Conservation (phyloP, 192 early-diverging fungal genomes). For the Coemansia sp. region DNA sequence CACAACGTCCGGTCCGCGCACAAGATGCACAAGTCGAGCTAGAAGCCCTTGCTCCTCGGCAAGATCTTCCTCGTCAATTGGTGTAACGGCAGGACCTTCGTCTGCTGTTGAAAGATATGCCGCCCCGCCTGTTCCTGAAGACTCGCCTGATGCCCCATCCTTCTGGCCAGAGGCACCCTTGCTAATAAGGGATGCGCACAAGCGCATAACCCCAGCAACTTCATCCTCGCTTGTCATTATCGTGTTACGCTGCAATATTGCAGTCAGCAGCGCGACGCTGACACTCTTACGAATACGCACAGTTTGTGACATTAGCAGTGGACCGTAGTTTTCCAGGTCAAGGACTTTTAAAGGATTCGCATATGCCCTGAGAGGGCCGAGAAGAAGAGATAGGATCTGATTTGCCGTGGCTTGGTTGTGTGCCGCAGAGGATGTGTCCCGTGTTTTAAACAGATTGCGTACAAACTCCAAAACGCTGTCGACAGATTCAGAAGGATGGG, state of each 20-base stretch:
- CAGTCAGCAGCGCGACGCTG: constrained; percentile 72
- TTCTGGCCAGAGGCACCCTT: constrained; percentile 6
- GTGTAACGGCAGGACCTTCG: constrained; percentile 13
- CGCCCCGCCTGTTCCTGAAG: background rate
- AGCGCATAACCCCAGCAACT: constrained; percentile 41
- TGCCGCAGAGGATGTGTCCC: constrained; percentile 69
- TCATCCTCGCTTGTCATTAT: constrained; percentile 43
- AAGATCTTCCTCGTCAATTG: constrained; percentile 83
- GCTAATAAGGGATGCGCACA: constrained; percentile 42
- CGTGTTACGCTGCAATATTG: constrained; percentile 69
- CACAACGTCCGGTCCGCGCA: constrained; percentile 70
- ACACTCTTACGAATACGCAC: constrained; percentile 81
- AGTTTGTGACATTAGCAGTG: constrained; percentile 81
- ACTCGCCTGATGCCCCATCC: background rate
- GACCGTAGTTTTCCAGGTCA: constrained; percentile 75
- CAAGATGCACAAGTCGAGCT: constrained; percentile 77
- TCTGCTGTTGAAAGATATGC: constrained; percentile 5
- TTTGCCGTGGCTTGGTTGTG: constrained; percentile 67
- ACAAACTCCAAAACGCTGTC: constrained; percentile 92
- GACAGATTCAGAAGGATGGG: constrained; percentile 80
- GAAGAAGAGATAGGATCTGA: constrained; percentile 80
- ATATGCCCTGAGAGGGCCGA: constrained; percentile 81
- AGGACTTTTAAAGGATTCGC: constrained; percentile 64
- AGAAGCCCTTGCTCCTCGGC: constrained; percentile 90
- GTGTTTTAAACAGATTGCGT: constrained; percentile 65